Evolutionary conservation across 169 alveolate species (phyloP), one percentile per base, ranked within the genome.

Genomic region (Eimeria sp.): DNA sequence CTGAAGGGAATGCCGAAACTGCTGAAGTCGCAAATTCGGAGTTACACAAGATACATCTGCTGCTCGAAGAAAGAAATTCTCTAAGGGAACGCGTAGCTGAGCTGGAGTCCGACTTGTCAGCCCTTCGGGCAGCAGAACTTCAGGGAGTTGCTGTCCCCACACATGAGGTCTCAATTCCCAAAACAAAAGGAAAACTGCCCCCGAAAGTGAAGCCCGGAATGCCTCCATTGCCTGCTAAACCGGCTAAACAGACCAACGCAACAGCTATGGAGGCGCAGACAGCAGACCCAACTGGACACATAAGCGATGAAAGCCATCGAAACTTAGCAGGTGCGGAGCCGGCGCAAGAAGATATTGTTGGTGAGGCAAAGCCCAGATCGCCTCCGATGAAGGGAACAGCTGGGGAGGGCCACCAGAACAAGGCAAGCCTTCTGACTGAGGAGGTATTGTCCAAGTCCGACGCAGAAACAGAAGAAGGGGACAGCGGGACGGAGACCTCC

Each of bases 401-500:
- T 83, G 51, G 30, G 40, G 91, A 57, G n/a, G 91, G 40, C 18
- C 57, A 13, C 25, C 93, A 63, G 40, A 30, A 63, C 45, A 87
- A 87, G 83, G 93, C 34, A 40, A 87, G 49, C 61, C 93, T 87
- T 22, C 65, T 87, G 63, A 87, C 93, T 43, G 83, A 87, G 82
- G 93, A 87, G 70, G 67, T 61, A 22, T 51, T 87, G 65, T 87
- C 93, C 65, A 87, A 87, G 83, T 87, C 93, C 43, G 93, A 87
- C 45, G 93, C 93, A 63, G 93, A 87, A 87, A 87, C 93, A 43
- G 93, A 87, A 20, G 93, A 9, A n/a, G 93, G 93, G 82, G 93
- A 87, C 93, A 40, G 83, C n/a, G 93, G 47, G 14, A 51, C 25
- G 27, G 93, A 87, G 27, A 0, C 63, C 4, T 57, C 65, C 40